phyloP scores from a whole-genome alignment of 257 asterid species.

The Nicotiana benthamiana region DNA sequence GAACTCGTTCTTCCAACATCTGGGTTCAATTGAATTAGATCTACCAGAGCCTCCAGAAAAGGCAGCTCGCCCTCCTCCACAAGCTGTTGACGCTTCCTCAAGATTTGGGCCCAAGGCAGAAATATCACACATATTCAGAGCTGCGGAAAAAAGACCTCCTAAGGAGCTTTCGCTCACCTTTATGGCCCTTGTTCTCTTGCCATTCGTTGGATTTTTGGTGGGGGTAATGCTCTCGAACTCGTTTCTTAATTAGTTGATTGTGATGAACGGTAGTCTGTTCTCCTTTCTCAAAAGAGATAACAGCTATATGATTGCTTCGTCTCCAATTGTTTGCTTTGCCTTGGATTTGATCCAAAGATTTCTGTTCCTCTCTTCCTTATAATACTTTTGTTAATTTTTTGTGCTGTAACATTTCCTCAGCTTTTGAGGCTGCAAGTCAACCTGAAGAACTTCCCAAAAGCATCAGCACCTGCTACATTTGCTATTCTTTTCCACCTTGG shows the following conservation, averaged over 20 bases:
- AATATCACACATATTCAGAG: conserved; percentile 78
- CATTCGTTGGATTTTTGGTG: conserved; percentile 72
- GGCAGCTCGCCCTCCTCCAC: conserved; percentile 88
- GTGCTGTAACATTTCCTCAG: conserved; percentile 32
- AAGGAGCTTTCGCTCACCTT: conserved; percentile 69
- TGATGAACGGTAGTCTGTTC: neutral
- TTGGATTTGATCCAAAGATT: neutral
- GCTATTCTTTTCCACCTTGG: conserved; percentile 77
- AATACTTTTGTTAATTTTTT: neutral
- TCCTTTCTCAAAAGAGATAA: neutral
- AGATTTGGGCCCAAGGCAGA: conserved; percentile 90
- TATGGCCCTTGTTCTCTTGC: conserved; percentile 72
- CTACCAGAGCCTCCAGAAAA: conserved; percentile 95
- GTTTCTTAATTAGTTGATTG: neutral
- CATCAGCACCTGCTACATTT: conserved; percentile 57
- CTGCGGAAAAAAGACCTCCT: conserved; percentile 84
- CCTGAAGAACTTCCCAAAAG: conserved; percentile 69
- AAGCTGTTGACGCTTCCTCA: conserved; percentile 53
- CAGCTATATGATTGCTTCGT: neutral
- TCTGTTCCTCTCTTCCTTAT: neutral
- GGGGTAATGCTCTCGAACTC: conserved; percentile 47
- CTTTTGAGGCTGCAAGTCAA: conserved; percentile 63
- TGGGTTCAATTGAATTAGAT: conserved; percentile 79
- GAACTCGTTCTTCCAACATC: conserved; percentile 72
- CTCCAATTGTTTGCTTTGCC: neutral